Evolutionary conservation across 2,329 filamentous ascomycete genomes (phyloP), one percentile per base, ranked within the genome.

Genomic region (Fusarium transvaalense): DNA sequence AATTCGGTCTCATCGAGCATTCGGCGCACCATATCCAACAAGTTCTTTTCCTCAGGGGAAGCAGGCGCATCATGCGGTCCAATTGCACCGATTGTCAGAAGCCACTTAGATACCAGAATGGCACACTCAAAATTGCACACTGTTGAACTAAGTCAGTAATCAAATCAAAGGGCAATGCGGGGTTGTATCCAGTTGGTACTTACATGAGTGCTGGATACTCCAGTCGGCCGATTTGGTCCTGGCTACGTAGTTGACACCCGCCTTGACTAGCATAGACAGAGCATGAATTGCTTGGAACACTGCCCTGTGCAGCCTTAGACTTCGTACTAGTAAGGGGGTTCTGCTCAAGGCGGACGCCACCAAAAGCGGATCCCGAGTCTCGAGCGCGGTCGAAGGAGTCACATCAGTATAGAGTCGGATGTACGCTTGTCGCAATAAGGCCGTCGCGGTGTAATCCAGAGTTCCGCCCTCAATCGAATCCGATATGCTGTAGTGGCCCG

Each of bases 221-320:
- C 87, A 89, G 73, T 88, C 85, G 1, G 85, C 79, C 2, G 86
- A 87, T 76, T 89, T 88, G 7, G 86, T 86, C 66, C 85, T 83
- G 41, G 87, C 86, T 47, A 89, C 86, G 68, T 88, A 89, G 69
- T 87, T 88, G 21, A 89, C 86, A 0, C 87, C 87, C 15, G 84
- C 82, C 74, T 89, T 90, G 61, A 91, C 87, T 25, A 90, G 80
- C 81, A 91, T 88, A 5, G 88, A 89, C 35, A 92, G 79, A 1
- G 90, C 89, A 73, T 92, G 90, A 29, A 90, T 87, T 2, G 89
- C 88, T 71, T 92, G 90, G 29, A 91, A 84, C 0, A 92, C 85
- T 1, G 89, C 90, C 45, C 88, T 82, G 34, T 87, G 88, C 25
- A 91, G 82, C 32, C 87, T 85, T 21, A 85, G 80, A 54, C 85